Evolutionary conservation across 306 rosid species (phyloP), one percentile per base, ranked within the genome.

Genomic region (Quercus berberidifolia): DNA sequence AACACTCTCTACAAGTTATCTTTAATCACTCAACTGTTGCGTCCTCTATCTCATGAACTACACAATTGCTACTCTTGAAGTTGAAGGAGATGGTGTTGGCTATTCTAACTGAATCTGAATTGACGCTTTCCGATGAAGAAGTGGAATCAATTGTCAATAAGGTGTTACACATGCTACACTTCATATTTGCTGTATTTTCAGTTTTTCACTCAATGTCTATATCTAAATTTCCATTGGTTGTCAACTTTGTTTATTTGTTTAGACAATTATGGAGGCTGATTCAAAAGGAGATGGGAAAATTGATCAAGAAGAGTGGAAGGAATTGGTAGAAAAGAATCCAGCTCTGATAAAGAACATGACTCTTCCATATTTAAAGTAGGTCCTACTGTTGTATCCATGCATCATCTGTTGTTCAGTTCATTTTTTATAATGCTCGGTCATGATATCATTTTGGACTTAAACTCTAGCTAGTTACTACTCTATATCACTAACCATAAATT

Each of bases 81-180:
- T 79, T 94, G 85, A 92, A 85, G 91, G 89, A 92, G 68, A 94
- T 92, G 98, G 90, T 94, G 9, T 69, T 74, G 73, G 98, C 96
- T 49, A 77, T 87, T 81, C 83, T 90, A 62, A 64, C 55, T 19
- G 98, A 94, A 79, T 87, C 94, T 35, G 86, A 92, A 30, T 74
- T 89, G 60, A 75, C 70, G 6, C 76, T 90, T 43, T 13, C 92
- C 0, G 89, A 89, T n/a, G 96, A 88, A 64, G 63, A 74, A 59
- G 78, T 83, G 30, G 93, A 91, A 77, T 79, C 88, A 74, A 92
- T 88, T 18, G 86, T 92, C 35, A 82, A 89, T 17, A 92, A 89
- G 97, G 96, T 92, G 73, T 55, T 73, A 55, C 69, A 63, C 30
- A 30, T 33, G 57, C 71, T 67, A 31, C 31, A 71, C 68, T 68